Evolutionary conservation across 306 rosid species (phyloP).

Genomic region (Vigna trinervia): DNA sequence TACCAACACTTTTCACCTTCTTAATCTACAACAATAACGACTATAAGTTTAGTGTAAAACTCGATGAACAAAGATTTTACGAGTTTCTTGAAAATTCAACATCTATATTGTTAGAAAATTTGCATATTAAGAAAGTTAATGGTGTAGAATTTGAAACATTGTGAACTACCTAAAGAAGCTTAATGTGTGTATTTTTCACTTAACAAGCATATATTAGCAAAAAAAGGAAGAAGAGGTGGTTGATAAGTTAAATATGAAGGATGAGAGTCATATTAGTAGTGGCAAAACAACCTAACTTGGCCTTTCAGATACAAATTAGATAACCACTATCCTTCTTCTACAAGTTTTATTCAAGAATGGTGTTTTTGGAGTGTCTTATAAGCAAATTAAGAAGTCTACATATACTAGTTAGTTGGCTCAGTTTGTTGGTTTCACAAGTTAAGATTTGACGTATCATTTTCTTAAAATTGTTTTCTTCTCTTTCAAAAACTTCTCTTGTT

Average conservation of each 20-base stretch:
- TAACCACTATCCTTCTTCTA: conserved; percentile 57
- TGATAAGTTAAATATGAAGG: conserved; percentile 41
- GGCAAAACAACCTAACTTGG: conserved; percentile 57
- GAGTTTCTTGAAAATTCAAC: background rate
- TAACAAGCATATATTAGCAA: background rate
- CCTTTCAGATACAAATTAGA: conserved; percentile 49
- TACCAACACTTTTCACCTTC: background rate
- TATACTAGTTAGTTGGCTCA: conserved; percentile 45
- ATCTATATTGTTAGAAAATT: background rate
- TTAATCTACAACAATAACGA: background rate
- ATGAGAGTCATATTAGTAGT: conserved; percentile 33
- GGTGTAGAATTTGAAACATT: conserved; percentile 28
- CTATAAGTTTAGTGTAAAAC: no score
- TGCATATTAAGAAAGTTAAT: no score
- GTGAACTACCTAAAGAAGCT: conserved; percentile 19
- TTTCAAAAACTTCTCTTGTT: background rate
- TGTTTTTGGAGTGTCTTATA: conserved; percentile 66
- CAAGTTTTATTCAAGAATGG: conserved; percentile 45
- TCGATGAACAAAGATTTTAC: background rate
- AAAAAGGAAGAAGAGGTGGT: conserved; percentile 35
- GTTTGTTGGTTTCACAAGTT: conserved; percentile 46
- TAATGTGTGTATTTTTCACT: background rate
- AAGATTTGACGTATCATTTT: conserved; percentile 6
- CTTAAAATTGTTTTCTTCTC: background rate
- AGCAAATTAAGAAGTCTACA: conserved; percentile 54